phyloP scores from a whole-genome alignment of 352 stramenopile species.

The Sclerospora graminicola region DNA sequence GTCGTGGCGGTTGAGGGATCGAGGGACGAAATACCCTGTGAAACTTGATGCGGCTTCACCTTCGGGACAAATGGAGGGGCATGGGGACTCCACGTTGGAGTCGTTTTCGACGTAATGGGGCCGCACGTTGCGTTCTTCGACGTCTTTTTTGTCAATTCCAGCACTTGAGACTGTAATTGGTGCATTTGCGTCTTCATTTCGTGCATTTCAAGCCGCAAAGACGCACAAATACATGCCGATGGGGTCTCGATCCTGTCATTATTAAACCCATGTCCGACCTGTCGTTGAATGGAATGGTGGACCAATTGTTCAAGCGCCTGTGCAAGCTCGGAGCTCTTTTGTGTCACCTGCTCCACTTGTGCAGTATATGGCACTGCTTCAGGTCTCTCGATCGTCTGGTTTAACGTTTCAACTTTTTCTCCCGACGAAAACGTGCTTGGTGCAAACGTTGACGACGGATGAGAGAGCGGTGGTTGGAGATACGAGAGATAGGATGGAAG shows the following conservation, averaged over 20 bases:
- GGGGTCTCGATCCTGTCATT: not conserved
- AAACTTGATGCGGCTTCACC: no score
- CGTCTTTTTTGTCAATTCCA: slow-evolving; percentile 17
- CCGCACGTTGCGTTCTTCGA: slow-evolving; percentile 11
- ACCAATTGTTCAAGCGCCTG: slow-evolving; percentile 51
- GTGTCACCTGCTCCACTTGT: slow-evolving; percentile 22
- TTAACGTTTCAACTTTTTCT: not conserved
- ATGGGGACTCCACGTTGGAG: slow-evolving; percentile 9
- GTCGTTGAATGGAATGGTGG: slow-evolving; percentile 20
- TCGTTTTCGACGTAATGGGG: slow-evolving; percentile 1
- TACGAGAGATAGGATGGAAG: slow-evolving; percentile 66
- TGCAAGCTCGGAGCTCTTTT: slow-evolving; percentile 49
- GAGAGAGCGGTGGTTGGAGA: slow-evolving; percentile 34
- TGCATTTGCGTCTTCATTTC: slow-evolving; percentile 42
- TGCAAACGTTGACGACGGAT: slow-evolving; percentile 3
- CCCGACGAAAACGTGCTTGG: not conserved
- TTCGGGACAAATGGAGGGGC: slow-evolving; percentile 24
- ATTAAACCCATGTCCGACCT: slow-evolving; percentile 11
- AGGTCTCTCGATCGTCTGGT: no score
- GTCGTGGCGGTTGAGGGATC: slow-evolving; percentile 22
- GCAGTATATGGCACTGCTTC: slow-evolving; percentile 2
- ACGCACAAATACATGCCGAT: slow-evolving; percentile 31
- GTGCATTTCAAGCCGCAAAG: slow-evolving; percentile 32
- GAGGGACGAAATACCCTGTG: no score
- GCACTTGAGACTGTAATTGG: slow-evolving; percentile 36